Percentiles rank a stretch among this genome's conserved stretches.
Conservation (phyloP, 139 green algal genomes). For the Chlamydomonas eustigma region DNA sequence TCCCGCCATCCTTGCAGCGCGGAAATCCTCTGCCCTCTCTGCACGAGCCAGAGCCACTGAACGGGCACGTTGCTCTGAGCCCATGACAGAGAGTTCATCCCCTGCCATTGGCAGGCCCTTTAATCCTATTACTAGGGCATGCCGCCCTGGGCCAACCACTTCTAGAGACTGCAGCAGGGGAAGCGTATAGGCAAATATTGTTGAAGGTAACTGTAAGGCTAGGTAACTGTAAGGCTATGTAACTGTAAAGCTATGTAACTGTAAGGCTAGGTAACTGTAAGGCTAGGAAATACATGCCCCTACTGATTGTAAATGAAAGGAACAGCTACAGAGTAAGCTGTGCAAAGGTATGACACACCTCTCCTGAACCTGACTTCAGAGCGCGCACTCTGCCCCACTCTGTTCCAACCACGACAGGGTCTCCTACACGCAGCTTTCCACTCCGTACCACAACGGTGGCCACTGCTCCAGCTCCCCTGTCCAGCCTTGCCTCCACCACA, state of each 20-base stretch:
- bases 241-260: no score
- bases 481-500: constrained; percentile 81
- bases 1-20: constrained; percentile 28
- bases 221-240: no score
- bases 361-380: constrained; percentile 33
- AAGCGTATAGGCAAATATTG: no score
- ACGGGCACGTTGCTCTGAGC: constrained; percentile 15
- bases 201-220: no score
- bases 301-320: no score
- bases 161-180: no score
- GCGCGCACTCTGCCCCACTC: constrained; percentile 54
- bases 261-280: no score
- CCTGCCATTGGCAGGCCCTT: constrained; percentile 73
- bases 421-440: constrained; percentile 46
- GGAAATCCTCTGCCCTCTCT: constrained; percentile 31
- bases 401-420: constrained; percentile 76
- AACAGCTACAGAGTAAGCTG: no score
- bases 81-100: constrained; percentile 64
- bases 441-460: constrained; percentile 61
- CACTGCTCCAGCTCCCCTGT: constrained; percentile 69
- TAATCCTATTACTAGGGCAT: constrained; percentile 64
- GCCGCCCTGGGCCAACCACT: constrained; percentile 50
- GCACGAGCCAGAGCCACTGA: constrained; percentile 26
- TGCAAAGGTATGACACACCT: constrained; percentile 11
- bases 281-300: no score